phyloP scores from a whole-genome alignment of 352 stramenopile genomes.

The Phytophthora agathidicida region DNA sequence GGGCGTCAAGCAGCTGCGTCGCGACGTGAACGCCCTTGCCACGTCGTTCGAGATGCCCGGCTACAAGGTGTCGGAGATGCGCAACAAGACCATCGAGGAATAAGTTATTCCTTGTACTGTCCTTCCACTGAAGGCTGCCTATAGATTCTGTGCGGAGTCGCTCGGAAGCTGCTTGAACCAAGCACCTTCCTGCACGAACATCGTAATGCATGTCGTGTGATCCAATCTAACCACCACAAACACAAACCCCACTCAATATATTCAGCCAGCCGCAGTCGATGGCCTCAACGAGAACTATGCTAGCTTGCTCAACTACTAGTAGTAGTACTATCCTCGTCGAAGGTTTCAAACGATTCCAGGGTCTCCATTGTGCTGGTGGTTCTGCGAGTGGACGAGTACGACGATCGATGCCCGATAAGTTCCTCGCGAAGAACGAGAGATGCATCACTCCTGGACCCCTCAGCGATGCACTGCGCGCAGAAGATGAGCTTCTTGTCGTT shows the following conservation, averaged over 20 bases:
- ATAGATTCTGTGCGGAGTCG: slow-evolving; percentile 39
- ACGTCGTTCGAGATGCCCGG: slow-evolving; percentile 96
- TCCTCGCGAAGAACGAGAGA: slow-evolving; percentile 41
- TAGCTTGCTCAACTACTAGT: neutral
- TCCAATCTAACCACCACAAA: slow-evolving; percentile 23
- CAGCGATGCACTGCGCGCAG: slow-evolving; percentile 42
- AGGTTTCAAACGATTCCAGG: no score
- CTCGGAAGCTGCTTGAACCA: slow-evolving; percentile 27
- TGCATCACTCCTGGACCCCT: slow-evolving; percentile 42
- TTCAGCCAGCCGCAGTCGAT: slow-evolving; percentile 42
- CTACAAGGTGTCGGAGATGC: slow-evolving; percentile 92
- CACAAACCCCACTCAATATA: slow-evolving; percentile 45
- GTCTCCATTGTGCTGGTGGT: slow-evolving; percentile 17
- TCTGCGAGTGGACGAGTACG: slow-evolving; percentile 38
- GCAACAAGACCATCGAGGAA: slow-evolving; percentile 83
- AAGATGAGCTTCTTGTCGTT: slow-evolving; percentile 50
- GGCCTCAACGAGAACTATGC: slow-evolving; percentile 4
- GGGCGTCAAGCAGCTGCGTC: slow-evolving; percentile 89
- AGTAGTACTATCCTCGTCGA: no score
- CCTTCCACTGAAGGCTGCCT: slow-evolving; percentile 32
- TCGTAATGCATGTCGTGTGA: slow-evolving; percentile 36
- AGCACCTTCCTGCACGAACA: slow-evolving; percentile 35
- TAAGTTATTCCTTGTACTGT: no score
- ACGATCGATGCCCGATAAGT: slow-evolving; percentile 28
- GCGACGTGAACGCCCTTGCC: slow-evolving; percentile 94